These are phyloP conservation scores for Penicillium verhagenii DNA, from an alignment of 495 filamentous ascomycete genomes.

Conservation along the genomic window DNA sequence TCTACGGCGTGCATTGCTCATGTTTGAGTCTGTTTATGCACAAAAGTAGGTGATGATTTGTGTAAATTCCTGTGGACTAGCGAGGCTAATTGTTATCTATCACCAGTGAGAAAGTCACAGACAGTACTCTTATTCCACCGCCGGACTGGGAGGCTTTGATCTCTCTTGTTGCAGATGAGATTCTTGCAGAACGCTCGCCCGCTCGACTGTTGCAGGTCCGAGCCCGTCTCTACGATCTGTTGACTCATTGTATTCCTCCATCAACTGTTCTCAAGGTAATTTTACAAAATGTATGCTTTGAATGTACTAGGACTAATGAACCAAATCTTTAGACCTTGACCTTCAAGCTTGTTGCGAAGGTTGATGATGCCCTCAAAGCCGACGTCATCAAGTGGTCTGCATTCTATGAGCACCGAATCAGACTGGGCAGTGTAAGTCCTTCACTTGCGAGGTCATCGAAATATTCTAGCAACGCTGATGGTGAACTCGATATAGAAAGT, in stretches of 20 bases:
- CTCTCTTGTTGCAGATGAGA: conserved; percentile 80
- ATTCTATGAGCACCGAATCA: conserved; percentile 93
- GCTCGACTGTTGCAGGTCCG: conserved; percentile 81
- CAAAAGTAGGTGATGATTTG: conserved; percentile 68
- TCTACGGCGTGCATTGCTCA: conserved; percentile 81
- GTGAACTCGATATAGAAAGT: conserved; percentile 61
- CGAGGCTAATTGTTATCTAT: conserved; percentile 15
- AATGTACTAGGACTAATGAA: neutral
- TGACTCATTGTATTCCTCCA: conserved; percentile 94
- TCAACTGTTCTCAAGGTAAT: conserved; percentile 84
- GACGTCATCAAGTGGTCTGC: conserved; percentile 95
- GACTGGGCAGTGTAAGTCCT: conserved; percentile 64
- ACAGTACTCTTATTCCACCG: conserved; percentile 83
- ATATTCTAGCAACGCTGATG: conserved; percentile 14
- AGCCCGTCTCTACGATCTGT: conserved; percentile 88
- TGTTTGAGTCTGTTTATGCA: conserved; percentile 95
- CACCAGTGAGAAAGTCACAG: conserved; percentile 81
- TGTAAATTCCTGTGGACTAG: neutral
- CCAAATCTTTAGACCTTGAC: conserved; percentile 61
- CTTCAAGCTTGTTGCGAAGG: conserved; percentile 82
- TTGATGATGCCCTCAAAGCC: conserved; percentile 84
- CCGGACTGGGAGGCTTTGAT: conserved; percentile 96
- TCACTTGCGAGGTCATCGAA: neutral
- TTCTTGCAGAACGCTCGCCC: conserved; percentile 86
- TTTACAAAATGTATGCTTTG: neutral